These are phyloP conservation scores for Microsporum ferrugineum DNA, from an alignment of 2,329 filamentous ascomycete genomes.

Conservation along the genomic window DNA sequence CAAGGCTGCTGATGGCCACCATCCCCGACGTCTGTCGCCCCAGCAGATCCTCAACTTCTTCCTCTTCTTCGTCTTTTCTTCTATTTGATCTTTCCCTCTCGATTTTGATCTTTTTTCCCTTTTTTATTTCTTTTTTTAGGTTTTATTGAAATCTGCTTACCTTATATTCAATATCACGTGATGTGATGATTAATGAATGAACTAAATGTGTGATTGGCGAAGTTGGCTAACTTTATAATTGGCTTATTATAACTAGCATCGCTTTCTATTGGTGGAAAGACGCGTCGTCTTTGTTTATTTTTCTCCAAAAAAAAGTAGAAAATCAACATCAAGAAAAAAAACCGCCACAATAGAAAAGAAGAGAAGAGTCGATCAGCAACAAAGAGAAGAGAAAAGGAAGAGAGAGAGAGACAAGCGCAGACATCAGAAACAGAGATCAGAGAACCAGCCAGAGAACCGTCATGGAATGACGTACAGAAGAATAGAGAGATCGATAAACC, in stretches of 20 bases:
- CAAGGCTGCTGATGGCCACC: slow-evolving; percentile 34
- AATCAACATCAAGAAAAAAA: neutral
- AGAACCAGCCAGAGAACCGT: neutral
- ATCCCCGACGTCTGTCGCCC: neutral
- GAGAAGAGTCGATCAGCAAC: neutral
- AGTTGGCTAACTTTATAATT: neutral
- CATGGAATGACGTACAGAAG: neutral
- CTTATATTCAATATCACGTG: neutral
- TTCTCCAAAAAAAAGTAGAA: neutral
- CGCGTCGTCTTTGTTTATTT: slow-evolving; percentile 2
- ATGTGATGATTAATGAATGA: neutral
- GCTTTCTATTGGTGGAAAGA: neutral
- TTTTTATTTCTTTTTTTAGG: neutral
- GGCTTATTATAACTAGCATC: neutral
- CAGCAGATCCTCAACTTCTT: neutral
- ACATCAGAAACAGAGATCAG: neutral
- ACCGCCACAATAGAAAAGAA: neutral
- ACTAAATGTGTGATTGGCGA: neutral
- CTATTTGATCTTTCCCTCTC: neutral
- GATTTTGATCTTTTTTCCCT: neutral
- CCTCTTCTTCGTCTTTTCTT: neutral
- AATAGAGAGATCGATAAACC: neutral
- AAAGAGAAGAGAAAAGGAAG: neutral
- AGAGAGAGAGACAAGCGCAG: neutral
- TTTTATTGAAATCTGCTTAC: neutral